phyloP scores from a whole-genome alignment of 2,329 filamentous ascomycete species.

The Coniochaeta sp. region DNA sequence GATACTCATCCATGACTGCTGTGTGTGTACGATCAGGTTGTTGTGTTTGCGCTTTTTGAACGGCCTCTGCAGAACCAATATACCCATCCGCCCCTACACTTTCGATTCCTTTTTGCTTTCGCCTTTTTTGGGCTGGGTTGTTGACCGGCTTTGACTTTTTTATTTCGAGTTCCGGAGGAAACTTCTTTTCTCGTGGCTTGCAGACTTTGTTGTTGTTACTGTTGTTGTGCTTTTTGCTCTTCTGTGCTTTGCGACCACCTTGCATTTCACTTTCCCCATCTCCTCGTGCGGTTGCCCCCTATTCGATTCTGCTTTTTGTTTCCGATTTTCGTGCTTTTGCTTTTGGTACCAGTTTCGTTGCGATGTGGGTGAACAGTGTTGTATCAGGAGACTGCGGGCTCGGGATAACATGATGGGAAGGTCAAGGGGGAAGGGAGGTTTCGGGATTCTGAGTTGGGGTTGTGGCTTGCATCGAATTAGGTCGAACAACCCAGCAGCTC shows the following conservation, averaged over 20 bases:
- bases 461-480: too few relatives aligned
- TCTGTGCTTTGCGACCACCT: not conserved
- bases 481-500: not conserved
- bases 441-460: too few relatives aligned
- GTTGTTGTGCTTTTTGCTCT: not conserved
- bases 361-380: too few relatives aligned
- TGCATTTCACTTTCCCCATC: not conserved
- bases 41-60: constrained; percentile 5
- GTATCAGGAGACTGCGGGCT: too few relatives aligned
- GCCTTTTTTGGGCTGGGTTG: not conserved
- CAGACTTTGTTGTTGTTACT: not conserved
- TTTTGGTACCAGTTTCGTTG: not conserved
- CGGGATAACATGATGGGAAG: too few relatives aligned
- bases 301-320: not conserved
- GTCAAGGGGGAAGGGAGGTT: too few relatives aligned
- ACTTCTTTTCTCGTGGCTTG: not conserved
- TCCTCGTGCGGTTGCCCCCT: not conserved
- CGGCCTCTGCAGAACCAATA: constrained; percentile 7
- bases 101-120: not conserved
- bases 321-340: not conserved
- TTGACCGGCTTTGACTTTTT: not conserved
- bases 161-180: constrained; percentile 1
- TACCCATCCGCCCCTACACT: constrained; percentile 2
- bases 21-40: constrained; percentile 6
- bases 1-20: too few relatives aligned